A percentile compares a stretch with the other conserved stretches of the same genome.
phyloP scores from a whole-genome alignment of 1,284 basidiomycete species.

The Microstroma glucosiphilum region DNA sequence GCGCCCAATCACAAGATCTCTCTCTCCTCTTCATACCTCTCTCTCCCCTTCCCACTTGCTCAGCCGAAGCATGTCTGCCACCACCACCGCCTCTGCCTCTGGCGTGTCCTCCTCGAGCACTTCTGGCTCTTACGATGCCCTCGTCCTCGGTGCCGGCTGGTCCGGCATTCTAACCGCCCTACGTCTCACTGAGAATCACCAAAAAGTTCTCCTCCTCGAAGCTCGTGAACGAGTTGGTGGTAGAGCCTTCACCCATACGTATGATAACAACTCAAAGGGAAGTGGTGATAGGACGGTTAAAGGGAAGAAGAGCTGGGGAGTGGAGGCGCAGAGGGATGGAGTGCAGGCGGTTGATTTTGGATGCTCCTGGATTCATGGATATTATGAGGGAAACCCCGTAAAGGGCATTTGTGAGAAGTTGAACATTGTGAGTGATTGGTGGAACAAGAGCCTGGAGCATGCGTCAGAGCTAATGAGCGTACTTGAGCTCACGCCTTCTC shows the following conservation, averaged over 20 bases:
- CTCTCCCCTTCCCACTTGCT: too few species aligned
- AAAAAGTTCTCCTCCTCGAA: slow-evolving; percentile 54
- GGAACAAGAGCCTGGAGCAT: too few species aligned
- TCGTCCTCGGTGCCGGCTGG: slow-evolving; percentile 56
- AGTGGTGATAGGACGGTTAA: not conserved
- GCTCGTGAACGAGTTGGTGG: slow-evolving; percentile 55
- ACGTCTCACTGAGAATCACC: slow-evolving; percentile 51
- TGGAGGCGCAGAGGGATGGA: not conserved
- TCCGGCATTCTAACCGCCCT: slow-evolving; percentile 54
- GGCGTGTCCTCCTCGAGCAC: not conserved
- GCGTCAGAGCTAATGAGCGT: too few species aligned
- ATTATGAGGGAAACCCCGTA: slow-evolving; percentile 54
- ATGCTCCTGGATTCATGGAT: slow-evolving; percentile 56
- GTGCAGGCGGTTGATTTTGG: slow-evolving; percentile 52
- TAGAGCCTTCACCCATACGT: slow-evolving; percentile 52
- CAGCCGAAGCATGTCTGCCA: slow-evolving; percentile 1
- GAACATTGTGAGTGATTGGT: too few species aligned
- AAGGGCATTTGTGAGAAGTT: slow-evolving; percentile 48
- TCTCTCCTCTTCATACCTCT: too few species aligned
- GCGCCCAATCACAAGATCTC: too few species aligned
- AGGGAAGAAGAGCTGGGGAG: not conserved
- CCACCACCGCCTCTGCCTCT: not conserved
- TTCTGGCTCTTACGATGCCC: slow-evolving; percentile 44
- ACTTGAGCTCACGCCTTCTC: too few species aligned
- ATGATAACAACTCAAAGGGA: not conserved